Base-by-base conservation (phyloP, 768 basidiomycete species). In the Glaciozyma martinii region DNA sequence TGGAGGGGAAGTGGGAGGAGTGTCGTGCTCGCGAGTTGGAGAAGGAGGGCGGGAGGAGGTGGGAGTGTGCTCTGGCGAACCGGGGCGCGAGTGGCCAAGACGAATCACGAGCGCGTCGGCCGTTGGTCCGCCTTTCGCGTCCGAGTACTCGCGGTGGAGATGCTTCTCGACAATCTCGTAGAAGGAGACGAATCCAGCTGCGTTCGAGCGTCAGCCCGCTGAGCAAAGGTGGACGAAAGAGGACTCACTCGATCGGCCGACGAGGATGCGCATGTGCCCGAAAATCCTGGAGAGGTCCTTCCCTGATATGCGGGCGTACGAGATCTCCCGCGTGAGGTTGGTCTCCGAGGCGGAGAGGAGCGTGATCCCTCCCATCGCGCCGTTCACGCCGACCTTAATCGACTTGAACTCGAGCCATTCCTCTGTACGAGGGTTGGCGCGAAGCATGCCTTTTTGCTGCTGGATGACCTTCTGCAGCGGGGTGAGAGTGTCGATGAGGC, bases 111-210 rank as follows among this genome's bases (percentile, higher is more conserved):
- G 62, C 23, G 61, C 53, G 65, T 66, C 66, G 19, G 68, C 68
- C n/a, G 50, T 43, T 0, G 52, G 56, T 0, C 68, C 68, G 5
- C 65, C 68, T 30, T 70, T 66, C 2, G 65, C 56, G 15, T 66
- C 65, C 16, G 65, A 62, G 42, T 52, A 54, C 19, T 67, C 70
- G 13, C 70, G 70, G 13, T 71, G 70, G 7, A 71, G 61, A 40
- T 71, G 70, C 50, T 67, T 67, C 52, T 67, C 66, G 40, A 71
- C 63, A 27, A 71, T 56, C n/a, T 65, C 63, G 64, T 67, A 67
- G 59, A 71, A 71, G 5, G 55, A 49, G 6, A 62, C 59, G 47
- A 71, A 71, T 10, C 70, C 70, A 23, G 68, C 67, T 67, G 62
- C 12, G 5, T 5, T 21, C 19, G 37, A 32, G 27, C 30, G 21